A percentile compares a stretch with the other conserved stretches of the same genome.
phyloP scores from a whole-genome alignment of 2,329 filamentous ascomycete genomes.

The Thelonectria olida region DNA sequence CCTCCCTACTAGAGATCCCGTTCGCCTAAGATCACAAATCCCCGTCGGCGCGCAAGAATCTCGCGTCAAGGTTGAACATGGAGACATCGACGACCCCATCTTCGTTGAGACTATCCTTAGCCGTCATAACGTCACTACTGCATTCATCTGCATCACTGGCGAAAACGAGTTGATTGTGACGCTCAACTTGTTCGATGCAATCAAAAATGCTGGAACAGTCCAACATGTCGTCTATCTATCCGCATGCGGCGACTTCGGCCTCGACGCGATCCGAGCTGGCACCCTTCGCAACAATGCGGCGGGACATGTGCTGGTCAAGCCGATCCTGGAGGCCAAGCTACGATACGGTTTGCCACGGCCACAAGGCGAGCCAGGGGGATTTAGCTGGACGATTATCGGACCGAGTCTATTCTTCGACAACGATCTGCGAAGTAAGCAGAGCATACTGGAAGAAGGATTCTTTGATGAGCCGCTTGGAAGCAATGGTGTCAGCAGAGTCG shows the following conservation, averaged over 20 bases:
- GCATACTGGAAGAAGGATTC: slow-evolving; percentile 12
- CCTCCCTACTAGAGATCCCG: slow-evolving; percentile 15
- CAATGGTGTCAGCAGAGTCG: slow-evolving; percentile 24
- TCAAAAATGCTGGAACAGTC: slow-evolving; percentile 8
- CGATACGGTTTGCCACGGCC: slow-evolving; percentile 10
- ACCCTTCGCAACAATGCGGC: slow-evolving; percentile 5
- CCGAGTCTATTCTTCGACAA: slow-evolving; percentile 25
- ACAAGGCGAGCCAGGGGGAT: slow-evolving; percentile 11
- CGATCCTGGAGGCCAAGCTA: slow-evolving; percentile 24
- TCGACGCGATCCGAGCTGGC: slow-evolving; percentile 17
- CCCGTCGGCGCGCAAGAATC: not conserved
- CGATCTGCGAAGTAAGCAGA: slow-evolving; percentile 22
- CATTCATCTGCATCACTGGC: slow-evolving; percentile 20
- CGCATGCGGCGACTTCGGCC: slow-evolving; percentile 11
- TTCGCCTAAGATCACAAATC: slow-evolving; percentile 13
- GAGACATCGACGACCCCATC: slow-evolving; percentile 19
- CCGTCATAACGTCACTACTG: slow-evolving; percentile 8
- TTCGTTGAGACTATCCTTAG: slow-evolving; percentile 13
- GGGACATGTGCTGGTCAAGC: slow-evolving; percentile 24
- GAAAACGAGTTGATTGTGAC: slow-evolving; percentile 28
- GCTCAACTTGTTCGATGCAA: slow-evolving; percentile 23
- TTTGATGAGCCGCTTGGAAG: slow-evolving; percentile 25
- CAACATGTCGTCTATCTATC: slow-evolving; percentile 26
- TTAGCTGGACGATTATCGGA: slow-evolving; percentile 26
- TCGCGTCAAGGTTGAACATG: slow-evolving; percentile 16